These are phyloP conservation scores for Purpureocillium takamizusanense DNA, from an alignment of 2,329 filamentous ascomycete genomes.

Conservation along the genomic window DNA sequence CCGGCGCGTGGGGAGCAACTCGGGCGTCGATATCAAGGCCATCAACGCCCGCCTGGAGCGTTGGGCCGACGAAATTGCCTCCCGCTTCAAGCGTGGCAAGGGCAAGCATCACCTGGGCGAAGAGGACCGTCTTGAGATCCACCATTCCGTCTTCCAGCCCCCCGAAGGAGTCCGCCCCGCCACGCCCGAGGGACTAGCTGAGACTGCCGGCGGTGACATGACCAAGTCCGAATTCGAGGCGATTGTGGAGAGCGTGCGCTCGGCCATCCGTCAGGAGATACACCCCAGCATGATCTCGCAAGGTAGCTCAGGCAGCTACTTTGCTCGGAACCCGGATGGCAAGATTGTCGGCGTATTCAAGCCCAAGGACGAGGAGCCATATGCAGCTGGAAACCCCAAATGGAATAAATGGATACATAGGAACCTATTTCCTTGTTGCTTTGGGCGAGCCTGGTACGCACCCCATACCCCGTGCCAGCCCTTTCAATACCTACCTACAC, in stretches of 20 bases:
- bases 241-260: slow-evolving; percentile 80
- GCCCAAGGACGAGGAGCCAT: slow-evolving; percentile 97
- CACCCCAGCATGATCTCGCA: slow-evolving; percentile 96
- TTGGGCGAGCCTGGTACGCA: slow-evolving; percentile 79
- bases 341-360: slow-evolving; percentile 98
- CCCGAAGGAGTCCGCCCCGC: slow-evolving; percentile 79
- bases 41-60: slow-evolving; percentile 92
- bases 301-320: slow-evolving; percentile 96
- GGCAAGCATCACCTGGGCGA: slow-evolving; percentile 64
- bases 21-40: slow-evolving; percentile 92
- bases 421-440: slow-evolving; percentile 95
- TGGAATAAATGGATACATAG: slow-evolving; percentile 99
- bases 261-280: slow-evolving; percentile 80
- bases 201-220: slow-evolving; percentile 56
- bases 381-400: slow-evolving; percentile 92
- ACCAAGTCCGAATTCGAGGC: slow-evolving; percentile 76
- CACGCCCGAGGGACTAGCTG: slow-evolving; percentile 64
- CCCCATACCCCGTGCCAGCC: slow-evolving; percentile 4
- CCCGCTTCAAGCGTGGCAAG: slow-evolving; percentile 84
- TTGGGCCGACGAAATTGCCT: slow-evolving; percentile 97
- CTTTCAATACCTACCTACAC: background rate
- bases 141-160: slow-evolving; percentile 92
- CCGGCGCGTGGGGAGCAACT: slow-evolving; percentile 55
- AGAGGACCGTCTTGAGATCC: slow-evolving; percentile 86
- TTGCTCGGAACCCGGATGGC: slow-evolving; percentile 82